Evolutionary conservation across 2,329 filamentous ascomycete species (phyloP).

Genomic region (Colletotrichum simmondsii): DNA sequence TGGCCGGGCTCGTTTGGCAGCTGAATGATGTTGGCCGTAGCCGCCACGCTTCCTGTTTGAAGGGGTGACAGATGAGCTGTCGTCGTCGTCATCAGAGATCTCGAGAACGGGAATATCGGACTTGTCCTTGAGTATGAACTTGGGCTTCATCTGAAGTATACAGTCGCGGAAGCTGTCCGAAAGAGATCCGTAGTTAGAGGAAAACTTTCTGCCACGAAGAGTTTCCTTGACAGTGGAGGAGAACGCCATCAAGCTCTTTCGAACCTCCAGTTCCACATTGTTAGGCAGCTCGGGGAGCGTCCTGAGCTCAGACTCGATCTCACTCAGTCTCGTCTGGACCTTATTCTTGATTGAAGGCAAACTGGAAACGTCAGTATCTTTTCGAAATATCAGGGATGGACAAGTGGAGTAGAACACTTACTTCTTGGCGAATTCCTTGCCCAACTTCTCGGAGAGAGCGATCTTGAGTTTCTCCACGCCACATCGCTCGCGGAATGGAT

Average conservation of each 20-base stretch:
- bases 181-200: slow-evolving; percentile 55
- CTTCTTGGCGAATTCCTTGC: slow-evolving; percentile 64
- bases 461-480: slow-evolving; percentile 64
- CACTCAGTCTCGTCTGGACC: slow-evolving; percentile 57
- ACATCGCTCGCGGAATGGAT: slow-evolving; percentile 58
- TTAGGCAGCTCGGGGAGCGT: slow-evolving; percentile 74
- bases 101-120: slow-evolving; percentile 48
- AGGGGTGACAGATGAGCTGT: slow-evolving; percentile 36
- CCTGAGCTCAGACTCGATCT: slow-evolving; percentile 65
- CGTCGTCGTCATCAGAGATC: slow-evolving; percentile 50
- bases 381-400: background rate
- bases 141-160: slow-evolving; percentile 58
- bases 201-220: slow-evolving; percentile 62
- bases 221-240: slow-evolving; percentile 62
- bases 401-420: slow-evolving; percentile 41
- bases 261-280: slow-evolving; percentile 75
- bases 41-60: slow-evolving; percentile 37
- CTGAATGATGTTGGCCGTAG: slow-evolving; percentile 34
- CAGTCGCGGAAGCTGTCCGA: slow-evolving; percentile 63
- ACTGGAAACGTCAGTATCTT: slow-evolving; percentile 38
- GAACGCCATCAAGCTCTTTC: slow-evolving; percentile 68
- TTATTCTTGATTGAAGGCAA: slow-evolving; percentile 66
- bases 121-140: slow-evolving; percentile 54
- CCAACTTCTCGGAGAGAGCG: slow-evolving; percentile 64
- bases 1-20: slow-evolving; percentile 33